These are phyloP conservation scores for Porphyrellus cyaneotinctus DNA, from an alignment of 768 basidiomycete genomes.

Conservation along the genomic window DNA sequence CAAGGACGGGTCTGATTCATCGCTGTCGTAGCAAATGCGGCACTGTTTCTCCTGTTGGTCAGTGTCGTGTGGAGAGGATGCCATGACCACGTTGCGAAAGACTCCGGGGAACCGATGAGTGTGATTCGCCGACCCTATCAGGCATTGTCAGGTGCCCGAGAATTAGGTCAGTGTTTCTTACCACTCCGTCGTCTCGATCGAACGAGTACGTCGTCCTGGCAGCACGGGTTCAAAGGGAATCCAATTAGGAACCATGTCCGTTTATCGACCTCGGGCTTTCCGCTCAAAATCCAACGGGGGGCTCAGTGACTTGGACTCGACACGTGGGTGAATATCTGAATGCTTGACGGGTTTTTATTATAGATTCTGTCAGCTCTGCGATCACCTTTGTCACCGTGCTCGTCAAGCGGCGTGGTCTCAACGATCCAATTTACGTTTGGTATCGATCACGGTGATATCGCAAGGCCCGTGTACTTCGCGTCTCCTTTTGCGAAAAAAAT, in stretches of 20 bases:
- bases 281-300: background rate
- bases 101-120: background rate
- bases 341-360: background rate
- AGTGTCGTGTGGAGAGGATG: slow-evolving; percentile 12
- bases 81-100: slow-evolving; percentile 8
- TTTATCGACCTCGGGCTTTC: background rate
- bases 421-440: slow-evolving; percentile 25
- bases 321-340: slow-evolving; percentile 4
- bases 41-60: slow-evolving; percentile 59
- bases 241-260: slow-evolving; percentile 7
- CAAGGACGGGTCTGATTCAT: slow-evolving; percentile 52
- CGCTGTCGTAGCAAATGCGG: slow-evolving; percentile 77
- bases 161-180: background rate
- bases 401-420: slow-evolving; percentile 18
- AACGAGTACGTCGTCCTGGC: background rate
- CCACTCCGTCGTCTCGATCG: slow-evolving; percentile 2
- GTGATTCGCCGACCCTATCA: background rate
- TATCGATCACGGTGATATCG: slow-evolving; percentile 7
- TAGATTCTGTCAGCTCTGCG: background rate
- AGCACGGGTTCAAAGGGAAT: slow-evolving; percentile 4
- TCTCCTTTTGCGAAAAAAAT: slow-evolving; percentile 14
- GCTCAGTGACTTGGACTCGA: background rate
- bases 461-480: slow-evolving; percentile 7
- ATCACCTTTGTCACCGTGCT: slow-evolving; percentile 1
- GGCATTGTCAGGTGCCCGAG: background rate